A percentile compares a stretch with the other conserved stretches of the same genome.
phyloP scores from a whole-genome alignment of 1,284 basidiomycete species.

The Malassezia pachydermatis region DNA sequence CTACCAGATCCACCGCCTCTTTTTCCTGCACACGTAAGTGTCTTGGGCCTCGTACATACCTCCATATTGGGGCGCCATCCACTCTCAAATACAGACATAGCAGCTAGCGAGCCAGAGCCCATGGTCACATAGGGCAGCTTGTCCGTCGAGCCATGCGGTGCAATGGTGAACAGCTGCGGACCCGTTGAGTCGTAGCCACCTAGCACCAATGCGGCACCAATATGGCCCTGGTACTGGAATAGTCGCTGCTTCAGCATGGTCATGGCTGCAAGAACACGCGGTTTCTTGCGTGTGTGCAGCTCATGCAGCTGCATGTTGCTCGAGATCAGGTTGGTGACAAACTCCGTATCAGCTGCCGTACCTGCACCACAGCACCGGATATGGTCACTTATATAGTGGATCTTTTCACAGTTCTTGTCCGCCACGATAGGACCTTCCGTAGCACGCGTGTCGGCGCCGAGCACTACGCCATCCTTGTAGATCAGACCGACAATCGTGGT shows the following conservation, averaged over 20 bases:
- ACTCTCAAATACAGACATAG: constrained; percentile 95
- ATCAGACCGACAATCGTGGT: constrained; percentile 91
- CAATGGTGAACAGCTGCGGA: constrained; percentile 88
- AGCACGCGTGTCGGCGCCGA: constrained; percentile 92
- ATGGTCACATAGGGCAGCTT: constrained; percentile 98
- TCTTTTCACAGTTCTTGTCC: constrained; percentile 99
- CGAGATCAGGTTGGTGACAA: constrained; percentile 52
- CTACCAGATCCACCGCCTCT: constrained; percentile 73
- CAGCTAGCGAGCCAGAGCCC: constrained; percentile 89
- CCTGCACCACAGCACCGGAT: constrained; percentile 98
- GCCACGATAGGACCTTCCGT: constrained; percentile 91
- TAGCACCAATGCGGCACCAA: constrained; percentile 93
- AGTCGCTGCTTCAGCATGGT: constrained; percentile 89
- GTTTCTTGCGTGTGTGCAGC: constrained; percentile 37
- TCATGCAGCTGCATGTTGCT: constrained; percentile 47
- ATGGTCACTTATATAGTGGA: constrained; percentile 61
- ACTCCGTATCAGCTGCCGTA: constrained; percentile 95
- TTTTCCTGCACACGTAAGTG: constrained; percentile 65
- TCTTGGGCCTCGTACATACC: constrained; percentile 25
- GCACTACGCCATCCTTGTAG: constrained; percentile 78
- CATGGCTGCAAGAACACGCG: constrained; percentile 90
- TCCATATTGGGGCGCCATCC: constrained; percentile 74
- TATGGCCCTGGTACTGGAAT: constrained; percentile 79
- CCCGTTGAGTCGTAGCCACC: constrained; percentile 89
- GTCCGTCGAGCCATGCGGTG: constrained; percentile 94